Percentiles rank a stretch among this genome's conserved stretches.
These are phyloP conservation scores for Hypoxylon sp. DNA, from an alignment of 2,329 filamentous ascomycete species.

Conservation along the genomic window DNA sequence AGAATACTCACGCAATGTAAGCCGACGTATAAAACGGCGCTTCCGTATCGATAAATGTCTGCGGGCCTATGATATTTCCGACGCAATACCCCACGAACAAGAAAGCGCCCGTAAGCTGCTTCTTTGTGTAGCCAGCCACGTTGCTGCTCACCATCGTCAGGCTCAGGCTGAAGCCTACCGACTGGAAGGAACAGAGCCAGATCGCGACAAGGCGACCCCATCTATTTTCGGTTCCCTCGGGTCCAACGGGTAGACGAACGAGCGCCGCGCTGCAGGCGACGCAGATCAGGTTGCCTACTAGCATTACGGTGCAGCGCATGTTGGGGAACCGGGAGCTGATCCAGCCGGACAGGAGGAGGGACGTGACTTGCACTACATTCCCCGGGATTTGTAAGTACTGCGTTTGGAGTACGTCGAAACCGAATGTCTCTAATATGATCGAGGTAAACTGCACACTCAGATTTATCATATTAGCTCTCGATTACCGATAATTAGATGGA, in stretches of 20 bases:
- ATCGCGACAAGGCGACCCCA: constrained; percentile 69
- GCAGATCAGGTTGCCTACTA: constrained; percentile 65
- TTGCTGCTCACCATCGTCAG: constrained; percentile 52
- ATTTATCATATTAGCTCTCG: constrained; percentile 7
- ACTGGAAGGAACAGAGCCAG: constrained; percentile 59
- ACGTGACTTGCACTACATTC: constrained; percentile 66
- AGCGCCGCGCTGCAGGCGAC: constrained; percentile 65
- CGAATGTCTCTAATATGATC: constrained; percentile 48
- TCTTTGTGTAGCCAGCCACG: constrained; percentile 52
- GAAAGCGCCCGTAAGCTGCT: constrained; percentile 51
- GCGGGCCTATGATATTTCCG: constrained; percentile 47
- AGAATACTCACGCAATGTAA: constrained; percentile 57
- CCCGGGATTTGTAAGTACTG: constrained; percentile 73
- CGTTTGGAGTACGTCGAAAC: constrained; percentile 60
- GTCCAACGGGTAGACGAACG: constrained; percentile 60
- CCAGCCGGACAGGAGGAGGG: constrained; percentile 63
- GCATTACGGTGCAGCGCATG: constrained; percentile 65
- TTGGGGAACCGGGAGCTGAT: constrained; percentile 64
- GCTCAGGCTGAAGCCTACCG: constrained; percentile 51
- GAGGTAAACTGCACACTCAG: constrained; percentile 43
- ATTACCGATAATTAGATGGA: neutral
- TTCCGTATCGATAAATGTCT: constrained; percentile 58
- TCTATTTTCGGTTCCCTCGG: constrained; percentile 56
- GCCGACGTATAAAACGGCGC: constrained; percentile 62
- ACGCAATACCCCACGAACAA: constrained; percentile 52